Evolutionary conservation across 2,329 filamentous ascomycete species (phyloP), one percentile per base, ranked within the genome.

Genomic region (Alternaria infectoria): DNA sequence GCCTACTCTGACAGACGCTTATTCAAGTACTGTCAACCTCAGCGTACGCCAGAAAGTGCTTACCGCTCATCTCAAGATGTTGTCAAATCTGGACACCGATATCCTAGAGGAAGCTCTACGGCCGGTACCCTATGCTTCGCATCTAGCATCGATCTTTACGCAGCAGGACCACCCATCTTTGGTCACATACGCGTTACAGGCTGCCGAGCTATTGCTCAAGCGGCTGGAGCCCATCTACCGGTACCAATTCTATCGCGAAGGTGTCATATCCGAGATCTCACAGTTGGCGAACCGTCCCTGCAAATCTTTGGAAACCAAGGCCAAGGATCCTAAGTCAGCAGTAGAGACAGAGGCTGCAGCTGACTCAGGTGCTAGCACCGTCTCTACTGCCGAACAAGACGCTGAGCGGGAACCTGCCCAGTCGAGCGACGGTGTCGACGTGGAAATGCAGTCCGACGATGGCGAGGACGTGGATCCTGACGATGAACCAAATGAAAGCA

Each of bases 161-260:
- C 96, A 99, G 74, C 91, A 97, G 77, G 96, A 99, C 72, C 94
- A 99, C 70, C 88, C 93, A 1, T 90, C 90, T 3, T 84, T 99
- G 6, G 93, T 98, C 10, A 92, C 93, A 66, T 91, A 90, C 69
- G 95, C 93, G 17, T 84, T 99, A 15, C 93, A 97, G 75, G 95
- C 94, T 40, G 92, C 95, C 0, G 94, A 97, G 78, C 84, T 99
- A 6, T 86, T 99, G 1, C 86, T 97, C 63, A 90, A 90, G 73
- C 90, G 96, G 17, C 84, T 99, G 6, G 93, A 94, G 66, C 86
- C 90, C 21, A 92, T 98, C 28, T 99, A 99, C 76, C 90, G 93
- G 25, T 97, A 97, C 73, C 96, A 99, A 73, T 95, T 99, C 71
- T 97, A 99, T 76, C 92, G 96, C 0, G 96, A 99, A 81, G 96